Evolutionary conservation across 495 filamentous ascomycete genomes (phyloP), one percentile per base, ranked within the genome.

Genomic region (Lichenothelia convexa): DNA sequence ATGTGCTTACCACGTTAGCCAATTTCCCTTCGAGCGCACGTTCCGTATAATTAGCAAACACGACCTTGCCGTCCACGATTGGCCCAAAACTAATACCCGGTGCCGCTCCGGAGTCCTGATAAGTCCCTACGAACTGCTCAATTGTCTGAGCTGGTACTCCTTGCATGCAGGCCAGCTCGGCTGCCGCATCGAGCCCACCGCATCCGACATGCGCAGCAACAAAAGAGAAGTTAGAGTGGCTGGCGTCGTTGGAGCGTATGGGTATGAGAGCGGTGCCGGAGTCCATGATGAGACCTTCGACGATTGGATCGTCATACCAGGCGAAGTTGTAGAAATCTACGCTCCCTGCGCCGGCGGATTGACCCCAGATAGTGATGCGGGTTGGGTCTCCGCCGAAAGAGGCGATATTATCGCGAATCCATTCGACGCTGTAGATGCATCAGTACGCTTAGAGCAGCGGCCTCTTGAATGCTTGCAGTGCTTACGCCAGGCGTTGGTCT

Each of bases 351-450:
- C 64, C 62, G 2, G 63, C 58, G 0, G 61, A 65, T 38, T 65
- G 63, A 4, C 62, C 63, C 62, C 62, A 65, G 18, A 63, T 34
- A 9, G 29, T 43, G 21, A 50, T 48, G 7, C 39, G 35, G 5
- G 4, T 21, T 11, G 47, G 66, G 45, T 80, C 70, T 21, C 76
- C 77, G 32, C 76, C 77, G 36, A 82, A 82, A 2, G 57, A 64
- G 67, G 37, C 41, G 26, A 50, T 51, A 26, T 51, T 51, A 3
- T 34, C 17, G 6, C 27, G 37, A 12, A 48, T 34, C 45, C 48
- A 51, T 34, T 50, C 48, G 3, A 48, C 18, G 21, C 31, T 44
- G 33, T 74, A 65, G 24, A 27, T 8, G 13, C 24, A 27, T 13
- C 24, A 27, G 24, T 27, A 8, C 7, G 24, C 24, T 13, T n/a